Conservation (phyloP, 306 rosid genomes). For the Cucumis melo region DNA sequence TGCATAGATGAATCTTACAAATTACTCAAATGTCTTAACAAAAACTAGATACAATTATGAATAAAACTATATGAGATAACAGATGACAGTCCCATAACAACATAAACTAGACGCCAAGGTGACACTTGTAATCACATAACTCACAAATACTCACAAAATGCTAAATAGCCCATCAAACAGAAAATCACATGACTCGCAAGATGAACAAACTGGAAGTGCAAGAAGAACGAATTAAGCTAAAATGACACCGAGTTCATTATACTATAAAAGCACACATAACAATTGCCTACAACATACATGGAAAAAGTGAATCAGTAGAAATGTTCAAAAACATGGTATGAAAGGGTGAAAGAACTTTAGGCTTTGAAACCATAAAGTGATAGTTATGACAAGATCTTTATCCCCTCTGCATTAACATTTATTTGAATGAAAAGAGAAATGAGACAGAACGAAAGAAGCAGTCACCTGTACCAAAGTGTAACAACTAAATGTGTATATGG, state of each 20-base stretch:
- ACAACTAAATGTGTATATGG: constrained; percentile 84
- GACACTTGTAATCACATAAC: neutral
- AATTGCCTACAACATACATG: neutral
- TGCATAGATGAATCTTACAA: neutral
- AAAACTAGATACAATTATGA: neutral
- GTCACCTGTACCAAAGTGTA: constrained; percentile 91
- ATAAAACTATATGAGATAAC: neutral
- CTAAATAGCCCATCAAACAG: neutral
- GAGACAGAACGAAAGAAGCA: neutral
- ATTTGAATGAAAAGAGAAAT: neutral
- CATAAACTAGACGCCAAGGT: neutral
- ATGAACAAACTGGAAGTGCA: neutral
- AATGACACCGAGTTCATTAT: neutral
- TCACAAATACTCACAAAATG: neutral
- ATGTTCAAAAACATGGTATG: neutral
- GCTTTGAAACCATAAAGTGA: neutral
- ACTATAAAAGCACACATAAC: neutral
- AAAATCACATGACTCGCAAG: neutral
- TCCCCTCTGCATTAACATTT: neutral
- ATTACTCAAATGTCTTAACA: neutral
- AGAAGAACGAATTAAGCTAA: neutral
- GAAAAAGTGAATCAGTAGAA: neutral
- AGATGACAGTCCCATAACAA: neutral
- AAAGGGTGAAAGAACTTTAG: neutral
- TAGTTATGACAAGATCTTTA: neutral